phyloP scores from a whole-genome alignment of 139 green algal genomes.

The Chlorella sp. region DNA sequence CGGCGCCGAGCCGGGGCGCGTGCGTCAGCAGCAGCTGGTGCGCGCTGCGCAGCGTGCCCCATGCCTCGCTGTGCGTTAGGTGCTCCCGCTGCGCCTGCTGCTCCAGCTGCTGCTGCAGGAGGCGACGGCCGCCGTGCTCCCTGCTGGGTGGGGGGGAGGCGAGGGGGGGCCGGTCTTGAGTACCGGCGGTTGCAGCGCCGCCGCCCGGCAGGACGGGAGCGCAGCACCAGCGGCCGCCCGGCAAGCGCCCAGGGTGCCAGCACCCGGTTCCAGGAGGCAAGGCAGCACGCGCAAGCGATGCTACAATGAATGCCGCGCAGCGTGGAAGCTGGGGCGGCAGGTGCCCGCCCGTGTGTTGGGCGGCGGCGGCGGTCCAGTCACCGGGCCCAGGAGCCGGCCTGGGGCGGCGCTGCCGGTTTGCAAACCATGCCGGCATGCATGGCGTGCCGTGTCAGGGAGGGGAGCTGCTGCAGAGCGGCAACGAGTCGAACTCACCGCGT shows the following conservation, averaged over 20 bases:
- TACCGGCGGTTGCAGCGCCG: not conserved
- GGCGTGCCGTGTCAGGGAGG: not conserved
- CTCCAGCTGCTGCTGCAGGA: not conserved
- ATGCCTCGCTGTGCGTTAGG: not conserved
- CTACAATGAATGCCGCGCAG: too few relatives aligned
- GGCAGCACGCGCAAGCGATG: too few relatives aligned
- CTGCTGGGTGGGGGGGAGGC: not conserved
- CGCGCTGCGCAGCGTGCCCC: constrained; percentile 16
- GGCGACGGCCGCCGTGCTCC: not conserved
- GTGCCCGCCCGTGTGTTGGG: not conserved
- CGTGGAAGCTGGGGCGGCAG: too few relatives aligned
- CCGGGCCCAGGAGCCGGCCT: not conserved
- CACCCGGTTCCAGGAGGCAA: not conserved
- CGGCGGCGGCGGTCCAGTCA: not conserved
- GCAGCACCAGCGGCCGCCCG: not conserved
- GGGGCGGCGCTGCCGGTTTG: not conserved
- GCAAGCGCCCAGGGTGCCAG: not conserved
- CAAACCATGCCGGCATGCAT: not conserved
- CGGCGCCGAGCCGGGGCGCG: not conserved
- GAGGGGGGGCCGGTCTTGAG: not conserved
- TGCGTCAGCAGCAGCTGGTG: constrained; percentile 28
- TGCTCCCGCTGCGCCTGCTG: not conserved
- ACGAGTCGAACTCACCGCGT: not conserved
- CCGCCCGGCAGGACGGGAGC: too few relatives aligned
- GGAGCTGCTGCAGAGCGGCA: not conserved